Evolutionary conservation across 2,329 filamentous ascomycete species (phyloP).

Genomic region (Colletotrichum sp.): DNA sequence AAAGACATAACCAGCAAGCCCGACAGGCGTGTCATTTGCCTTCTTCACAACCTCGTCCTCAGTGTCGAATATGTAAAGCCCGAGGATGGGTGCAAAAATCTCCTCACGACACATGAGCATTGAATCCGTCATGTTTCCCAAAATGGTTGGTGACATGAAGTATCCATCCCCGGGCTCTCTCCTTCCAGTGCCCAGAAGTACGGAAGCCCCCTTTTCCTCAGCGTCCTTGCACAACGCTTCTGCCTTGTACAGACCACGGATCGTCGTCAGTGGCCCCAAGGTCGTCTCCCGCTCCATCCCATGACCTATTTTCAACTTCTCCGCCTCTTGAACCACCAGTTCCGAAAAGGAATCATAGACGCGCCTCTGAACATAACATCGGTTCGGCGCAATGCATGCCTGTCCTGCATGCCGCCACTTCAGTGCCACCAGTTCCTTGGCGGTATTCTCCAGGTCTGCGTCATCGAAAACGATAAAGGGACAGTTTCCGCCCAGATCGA

Average conservation of each 20-base stretch:
- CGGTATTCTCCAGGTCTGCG: constrained; percentile 67
- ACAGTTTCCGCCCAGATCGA: constrained; percentile 73
- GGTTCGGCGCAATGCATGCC: constrained; percentile 63
- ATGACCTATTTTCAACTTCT: constrained; percentile 24
- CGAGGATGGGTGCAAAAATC: constrained; percentile 78
- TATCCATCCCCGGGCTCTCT: constrained; percentile 67
- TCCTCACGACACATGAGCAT: constrained; percentile 75
- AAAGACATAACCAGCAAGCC: constrained; percentile 79
- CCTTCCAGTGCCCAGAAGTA: constrained; percentile 61
- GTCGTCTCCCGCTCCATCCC: constrained; percentile 31
- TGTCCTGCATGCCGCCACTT: constrained; percentile 64
- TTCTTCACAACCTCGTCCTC: constrained; percentile 74
- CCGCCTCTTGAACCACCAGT: constrained; percentile 36
- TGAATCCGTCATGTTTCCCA: constrained; percentile 68
- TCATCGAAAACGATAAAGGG: constrained; percentile 70
- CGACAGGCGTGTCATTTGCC: constrained; percentile 73
- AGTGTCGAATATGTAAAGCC: constrained; percentile 71
- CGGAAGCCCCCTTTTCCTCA: constrained; percentile 63
- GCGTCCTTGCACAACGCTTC: constrained; percentile 67
- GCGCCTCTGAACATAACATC: constrained; percentile 60
- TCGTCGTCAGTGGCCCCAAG: constrained; percentile 39
- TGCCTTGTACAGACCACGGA: constrained; percentile 36
- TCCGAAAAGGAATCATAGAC: constrained; percentile 62
- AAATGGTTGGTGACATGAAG: constrained; percentile 76
- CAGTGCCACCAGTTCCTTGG: constrained; percentile 57